These are phyloP conservation scores for Geranomyces michiganensis DNA, from an alignment of 192 early-diverging fungal species.

Conservation along the genomic window DNA sequence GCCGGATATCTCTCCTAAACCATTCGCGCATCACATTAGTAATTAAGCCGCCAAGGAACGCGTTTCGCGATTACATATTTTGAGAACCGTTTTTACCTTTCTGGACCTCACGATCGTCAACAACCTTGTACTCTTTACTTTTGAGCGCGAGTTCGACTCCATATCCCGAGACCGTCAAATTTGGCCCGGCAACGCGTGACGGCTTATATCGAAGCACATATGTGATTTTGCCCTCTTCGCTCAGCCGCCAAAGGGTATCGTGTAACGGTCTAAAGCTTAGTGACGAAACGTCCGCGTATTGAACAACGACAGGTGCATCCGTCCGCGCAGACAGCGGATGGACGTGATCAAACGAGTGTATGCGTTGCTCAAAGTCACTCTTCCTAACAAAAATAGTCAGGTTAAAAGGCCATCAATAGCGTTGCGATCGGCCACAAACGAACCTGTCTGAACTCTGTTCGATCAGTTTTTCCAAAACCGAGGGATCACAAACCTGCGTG, in stretches of 20 bases:
- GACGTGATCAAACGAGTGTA: conserved; percentile 67
- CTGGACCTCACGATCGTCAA: conserved; percentile 83
- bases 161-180: conserved; percentile 78
- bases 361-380: background rate
- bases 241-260: conserved; percentile 50
- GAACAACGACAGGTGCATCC: conserved; percentile 48
- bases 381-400: conserved; percentile 7
- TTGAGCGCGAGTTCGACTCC: conserved; percentile 94
- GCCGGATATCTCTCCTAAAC: background rate
- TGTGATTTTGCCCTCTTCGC: conserved; percentile 48
- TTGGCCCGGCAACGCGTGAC: background rate
- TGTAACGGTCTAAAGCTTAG: conserved; percentile 64
- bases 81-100: too few species aligned
- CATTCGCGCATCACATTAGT: background rate
- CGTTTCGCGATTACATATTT: background rate
- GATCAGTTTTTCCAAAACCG: conserved; percentile 49
- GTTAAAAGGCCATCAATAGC: conserved; percentile 38
- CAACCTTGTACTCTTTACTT: conserved; percentile 94
- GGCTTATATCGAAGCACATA: conserved; percentile 80
- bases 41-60: background rate
- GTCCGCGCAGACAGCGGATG: conserved; percentile 29
- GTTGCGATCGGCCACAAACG: background rate
- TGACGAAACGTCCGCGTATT: conserved; percentile 78
- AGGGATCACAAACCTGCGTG: conserved; percentile 64
- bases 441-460: conserved; percentile 11